Percentiles rank a stretch among this genome's conserved stretches.
phyloP scores from a whole-genome alignment of 176 grass and related monocot species.

The Oropetium thomaeum region DNA sequence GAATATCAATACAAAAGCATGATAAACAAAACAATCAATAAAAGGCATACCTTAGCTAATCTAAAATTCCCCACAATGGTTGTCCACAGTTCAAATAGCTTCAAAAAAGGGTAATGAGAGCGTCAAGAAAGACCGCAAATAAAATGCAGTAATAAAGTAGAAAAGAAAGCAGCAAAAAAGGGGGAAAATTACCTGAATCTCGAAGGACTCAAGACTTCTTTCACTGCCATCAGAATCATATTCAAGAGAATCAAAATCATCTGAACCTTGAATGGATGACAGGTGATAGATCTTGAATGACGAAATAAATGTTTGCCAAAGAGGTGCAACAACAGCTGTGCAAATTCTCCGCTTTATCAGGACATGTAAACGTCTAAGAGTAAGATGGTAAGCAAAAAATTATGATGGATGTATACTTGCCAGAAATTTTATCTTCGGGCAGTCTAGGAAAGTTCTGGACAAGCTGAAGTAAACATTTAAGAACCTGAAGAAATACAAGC shows the following conservation, averaged over 20 bases:
- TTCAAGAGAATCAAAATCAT: slow-evolving; percentile 61
- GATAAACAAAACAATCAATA: slow-evolving; percentile 1
- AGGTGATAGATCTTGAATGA: slow-evolving; percentile 72
- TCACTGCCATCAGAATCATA: slow-evolving; percentile 93
- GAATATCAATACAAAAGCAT: slow-evolving; percentile 36
- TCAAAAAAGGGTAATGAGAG: slow-evolving; percentile 33
- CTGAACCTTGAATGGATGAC: slow-evolving; percentile 66
- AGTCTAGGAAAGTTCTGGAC: slow-evolving; percentile 77
- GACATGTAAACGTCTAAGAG: slow-evolving; percentile 11
- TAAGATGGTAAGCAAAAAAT: not conserved
- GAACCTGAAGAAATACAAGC: slow-evolving; percentile 63
- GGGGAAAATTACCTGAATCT: slow-evolving; percentile 67
- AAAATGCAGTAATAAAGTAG: not conserved
- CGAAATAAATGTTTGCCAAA: slow-evolving; percentile 94
- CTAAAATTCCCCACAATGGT: slow-evolving; percentile 79
- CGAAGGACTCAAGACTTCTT: slow-evolving; percentile 84
- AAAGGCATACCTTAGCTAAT: slow-evolving; percentile 73
- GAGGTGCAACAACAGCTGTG: slow-evolving; percentile 68
- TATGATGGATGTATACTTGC: slow-evolving; percentile 38
- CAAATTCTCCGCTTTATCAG: slow-evolving; percentile 17
- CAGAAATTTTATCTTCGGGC: slow-evolving; percentile 72
- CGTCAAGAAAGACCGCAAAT: slow-evolving; percentile 4
- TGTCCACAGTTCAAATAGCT: slow-evolving; percentile 94
- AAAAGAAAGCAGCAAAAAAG: slow-evolving; percentile 12
- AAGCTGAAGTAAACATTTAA: slow-evolving; percentile 98